A percentile compares a stretch with the other conserved stretches of the same genome.
phyloP scores from a whole-genome alignment of 768 basidiomycete genomes.

The Suillus weaverae region DNA sequence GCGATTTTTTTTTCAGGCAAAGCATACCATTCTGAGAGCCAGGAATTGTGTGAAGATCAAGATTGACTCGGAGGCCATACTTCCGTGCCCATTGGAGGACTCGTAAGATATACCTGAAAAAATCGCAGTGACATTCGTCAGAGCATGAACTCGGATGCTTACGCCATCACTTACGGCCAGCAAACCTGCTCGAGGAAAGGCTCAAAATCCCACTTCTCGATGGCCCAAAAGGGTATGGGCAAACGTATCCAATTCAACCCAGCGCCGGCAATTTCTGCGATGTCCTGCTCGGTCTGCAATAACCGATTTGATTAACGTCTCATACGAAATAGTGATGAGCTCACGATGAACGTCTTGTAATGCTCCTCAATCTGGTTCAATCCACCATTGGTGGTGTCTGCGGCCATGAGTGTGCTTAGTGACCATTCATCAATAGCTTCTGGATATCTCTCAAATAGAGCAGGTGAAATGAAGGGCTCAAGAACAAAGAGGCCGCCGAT shows the following conservation, averaged over 20 bases:
- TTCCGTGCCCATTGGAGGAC: constrained; percentile 83
- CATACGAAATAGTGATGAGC: constrained; percentile 25
- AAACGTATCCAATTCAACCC: constrained; percentile 84
- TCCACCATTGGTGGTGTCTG: constrained; percentile 60
- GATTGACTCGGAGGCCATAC: constrained; percentile 81
- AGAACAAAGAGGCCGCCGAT: constrained; percentile 75
- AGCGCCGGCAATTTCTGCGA: constrained; percentile 85
- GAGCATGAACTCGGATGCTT: constrained; percentile 3
- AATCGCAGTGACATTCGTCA: background rate
- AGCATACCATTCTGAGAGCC: constrained; percentile 71
- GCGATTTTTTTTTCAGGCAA: background rate
- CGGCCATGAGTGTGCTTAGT: constrained; percentile 63
- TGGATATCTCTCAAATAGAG: constrained; percentile 60
- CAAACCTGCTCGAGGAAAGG: constrained; percentile 73
- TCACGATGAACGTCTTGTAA: constrained; percentile 80
- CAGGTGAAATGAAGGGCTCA: constrained; percentile 77
- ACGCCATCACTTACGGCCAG: constrained; percentile 58
- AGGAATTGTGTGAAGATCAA: constrained; percentile 80
- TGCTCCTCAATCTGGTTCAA: constrained; percentile 68
- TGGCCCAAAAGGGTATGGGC: constrained; percentile 85
- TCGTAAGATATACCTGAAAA: constrained; percentile 64
- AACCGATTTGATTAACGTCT: background rate
- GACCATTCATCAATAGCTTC: constrained; percentile 65
- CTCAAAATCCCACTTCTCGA: constrained; percentile 72
- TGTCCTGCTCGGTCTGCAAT: constrained; percentile 80